Base-by-base conservation (phyloP, 768 basidiomycete species). In the Russula lepida region DNA sequence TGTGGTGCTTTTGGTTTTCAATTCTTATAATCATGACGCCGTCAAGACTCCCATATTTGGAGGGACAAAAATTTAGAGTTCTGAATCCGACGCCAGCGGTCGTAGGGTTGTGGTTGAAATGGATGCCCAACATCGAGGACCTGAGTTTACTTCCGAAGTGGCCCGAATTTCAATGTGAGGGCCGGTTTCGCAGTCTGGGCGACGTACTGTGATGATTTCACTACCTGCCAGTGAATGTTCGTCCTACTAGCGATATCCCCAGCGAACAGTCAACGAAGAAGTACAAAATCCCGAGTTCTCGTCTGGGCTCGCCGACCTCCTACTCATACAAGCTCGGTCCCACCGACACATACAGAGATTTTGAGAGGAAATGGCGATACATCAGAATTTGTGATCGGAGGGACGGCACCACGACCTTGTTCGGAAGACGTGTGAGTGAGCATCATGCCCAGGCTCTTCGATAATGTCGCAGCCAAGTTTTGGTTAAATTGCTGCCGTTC, bases 331-430 rank as follows among this genome's bases (percentile, higher is more conserved):
- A 89, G 75, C 69, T 89, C 86, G 17, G 79, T 69, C 11, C 85
- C 87, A 4, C 84, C 88, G 30, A 91, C 77, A 60, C 78, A 84
- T 52, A 90, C 88, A 5, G 72, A 68, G 39, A 92, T 82, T 62
- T 82, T 81, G 39, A 89, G 78, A 2, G 90, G 90, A 67, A 92
- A 92, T 0, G 90, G 90, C 0, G 89, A 91, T 46, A 92, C 88
- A 7, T 68, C 62, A 2, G 30, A 83, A 59, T 88, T 84, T n/a
- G 86, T 89, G 58, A 92, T 92, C 6, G 84, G 80, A 4, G 90
- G 90, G 8, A 92, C 90, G 0, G 81, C 85, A 0, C 80, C 76
- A 4, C 90, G 81, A 4, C 91, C 91, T 12, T 77, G 75, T 68
- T 89, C 89, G 1, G 89, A 91, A 0, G 89, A 86, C 0, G 89